Conservation (phyloP, 2,329 filamentous ascomycete genomes). For the Lasiodiplodia gonubiensis region DNA sequence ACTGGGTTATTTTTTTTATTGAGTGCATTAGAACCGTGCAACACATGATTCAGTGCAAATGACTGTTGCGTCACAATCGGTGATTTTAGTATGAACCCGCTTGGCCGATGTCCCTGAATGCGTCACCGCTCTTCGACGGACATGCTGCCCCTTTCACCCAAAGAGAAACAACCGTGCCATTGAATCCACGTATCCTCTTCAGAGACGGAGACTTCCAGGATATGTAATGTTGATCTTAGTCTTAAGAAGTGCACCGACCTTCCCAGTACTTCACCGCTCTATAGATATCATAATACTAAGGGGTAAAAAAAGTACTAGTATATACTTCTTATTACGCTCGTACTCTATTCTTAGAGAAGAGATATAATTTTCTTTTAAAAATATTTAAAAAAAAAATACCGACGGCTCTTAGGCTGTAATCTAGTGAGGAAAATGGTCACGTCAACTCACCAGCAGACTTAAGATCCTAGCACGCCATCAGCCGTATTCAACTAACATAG, state of each 20-base stretch:
- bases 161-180: constrained; percentile 20
- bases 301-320: background rate
- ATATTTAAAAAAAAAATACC: background rate
- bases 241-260: background rate
- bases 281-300: background rate
- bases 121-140: constrained; percentile 20
- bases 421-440: background rate
- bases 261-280: constrained; percentile 1
- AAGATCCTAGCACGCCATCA: background rate
- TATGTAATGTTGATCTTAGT: constrained; percentile 5
- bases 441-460: background rate
- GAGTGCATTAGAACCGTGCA: background rate
- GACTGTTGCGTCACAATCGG: background rate
- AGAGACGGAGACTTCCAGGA: constrained; percentile 9
- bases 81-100: background rate
- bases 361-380: background rate
- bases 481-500: background rate
- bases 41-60: constrained; percentile 14
- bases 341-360: background rate
- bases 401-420: background rate
- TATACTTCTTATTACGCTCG: background rate
- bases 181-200: constrained; percentile 21
- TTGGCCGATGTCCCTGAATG: constrained; percentile 19
- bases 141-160: constrained; percentile 13
- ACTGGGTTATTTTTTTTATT: constrained; percentile 21